Base-by-base conservation (phyloP, 1,139 yeast species). In the Lodderomyces theae region DNA sequence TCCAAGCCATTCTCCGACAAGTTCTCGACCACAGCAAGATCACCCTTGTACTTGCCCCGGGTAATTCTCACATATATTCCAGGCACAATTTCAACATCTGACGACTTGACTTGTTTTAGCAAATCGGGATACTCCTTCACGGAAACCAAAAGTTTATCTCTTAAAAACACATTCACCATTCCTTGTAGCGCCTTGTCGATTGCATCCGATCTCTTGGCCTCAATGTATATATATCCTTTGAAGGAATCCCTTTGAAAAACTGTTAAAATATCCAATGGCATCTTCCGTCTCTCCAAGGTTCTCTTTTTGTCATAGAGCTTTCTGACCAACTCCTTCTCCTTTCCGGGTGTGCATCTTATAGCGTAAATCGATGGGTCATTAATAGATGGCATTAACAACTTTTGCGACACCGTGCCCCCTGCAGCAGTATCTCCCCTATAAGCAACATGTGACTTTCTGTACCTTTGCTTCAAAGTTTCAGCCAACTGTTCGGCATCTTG, bases 291-390 rank as follows among this genome's bases (percentile, higher is more conserved):
- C 48, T 86, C 86, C 51, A 86, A 66, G 40, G 85, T 83, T 46
- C 80, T 62, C 61, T 86, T 86, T 66, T 86, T 89, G 57, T 88
- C 89, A 67, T 86, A 74, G 42, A 92, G 69, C 48, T 85, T 86
- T 51, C 90, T 80, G 24, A 94, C 96, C 49, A 90, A 72, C 42
- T 89, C 97, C 61, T 87, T 89, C 65, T 92, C 98, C 53, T 86
- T 82, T 35, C 97, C 97, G 23, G 88, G 90, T 53, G 94, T 79
- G 66, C 95, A 88, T 62, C 97, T 80, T 37, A 92, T 80, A 55
- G 96, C 97, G 85, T 96, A 92, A 56, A 94, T 88, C 42, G 90
- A 82, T 5, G 98, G 97, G 58, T 94, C 97, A 55, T 90, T 89
- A 45, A 92, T 96, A 21, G 97, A 88, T 12, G 98, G 98, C 66